Conservation (phyloP, 306 rosid genomes). For the Canavalia gladiata region DNA sequence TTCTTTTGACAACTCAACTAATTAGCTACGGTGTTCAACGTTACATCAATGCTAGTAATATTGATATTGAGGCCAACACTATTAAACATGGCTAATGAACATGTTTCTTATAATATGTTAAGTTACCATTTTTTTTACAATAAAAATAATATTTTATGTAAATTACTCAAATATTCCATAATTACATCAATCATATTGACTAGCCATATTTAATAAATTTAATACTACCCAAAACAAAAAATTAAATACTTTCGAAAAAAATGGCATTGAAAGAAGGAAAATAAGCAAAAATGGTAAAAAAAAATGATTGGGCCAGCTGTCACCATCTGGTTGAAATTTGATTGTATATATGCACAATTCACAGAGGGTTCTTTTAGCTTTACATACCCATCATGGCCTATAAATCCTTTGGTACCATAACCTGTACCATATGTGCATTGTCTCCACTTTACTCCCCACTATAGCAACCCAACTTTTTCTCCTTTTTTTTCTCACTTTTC, state of each 20-base stretch:
- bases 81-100: too few relatives aligned
- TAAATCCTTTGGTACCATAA: conserved; percentile 49
- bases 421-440: conserved; percentile 49
- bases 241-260: neutral
- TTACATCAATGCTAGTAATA: too few relatives aligned
- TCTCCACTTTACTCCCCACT: conserved; percentile 67
- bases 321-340: neutral
- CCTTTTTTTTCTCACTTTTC: conserved; percentile 30
- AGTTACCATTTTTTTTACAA: too few relatives aligned
- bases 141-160: too few relatives aligned
- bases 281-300: neutral
- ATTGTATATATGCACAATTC: neutral
- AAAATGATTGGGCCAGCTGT: neutral
- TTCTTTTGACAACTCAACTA: too few relatives aligned
- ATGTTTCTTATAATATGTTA: too few relatives aligned
- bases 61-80: too few relatives aligned
- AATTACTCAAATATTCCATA: too few relatives aligned
- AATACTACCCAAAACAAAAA: neutral
- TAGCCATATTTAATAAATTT: too few relatives aligned
- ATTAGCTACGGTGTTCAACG: too few relatives aligned
- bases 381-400: conserved; percentile 1
- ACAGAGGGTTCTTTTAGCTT: neutral
- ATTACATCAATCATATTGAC: too few relatives aligned
- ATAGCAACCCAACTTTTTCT: conserved; percentile 43
- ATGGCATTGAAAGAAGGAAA: neutral